phyloP scores from a whole-genome alignment of 805 yeast genomes.

The Ogataea nakhonphanomensis region DNA sequence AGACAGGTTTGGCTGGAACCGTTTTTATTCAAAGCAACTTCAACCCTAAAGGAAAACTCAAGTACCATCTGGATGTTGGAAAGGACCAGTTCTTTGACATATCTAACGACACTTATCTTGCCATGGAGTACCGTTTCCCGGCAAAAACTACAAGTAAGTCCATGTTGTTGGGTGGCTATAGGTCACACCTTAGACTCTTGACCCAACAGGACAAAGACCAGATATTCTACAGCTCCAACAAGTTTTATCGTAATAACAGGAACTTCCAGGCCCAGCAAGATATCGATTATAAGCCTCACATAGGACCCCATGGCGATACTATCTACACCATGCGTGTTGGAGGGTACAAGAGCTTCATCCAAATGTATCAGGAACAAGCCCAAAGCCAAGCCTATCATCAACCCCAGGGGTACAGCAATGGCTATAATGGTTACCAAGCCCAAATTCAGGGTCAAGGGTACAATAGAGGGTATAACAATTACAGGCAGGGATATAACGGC shows the following conservation, averaged over 20 bases:
- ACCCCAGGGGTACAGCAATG: conserved; percentile 13
- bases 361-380: conserved; percentile 30
- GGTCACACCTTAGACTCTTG: conserved; percentile 57
- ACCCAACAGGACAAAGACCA: conserved; percentile 67
- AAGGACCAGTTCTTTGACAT: conserved; percentile 39
- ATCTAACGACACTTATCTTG: conserved; percentile 37
- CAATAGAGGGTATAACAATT: conserved; percentile 18
- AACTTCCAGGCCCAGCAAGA: conserved; percentile 24
- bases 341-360: conserved; percentile 46
- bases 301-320: conserved; percentile 48
- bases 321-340: conserved; percentile 48
- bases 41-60: conserved; percentile 33
- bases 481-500: conserved; percentile 9
- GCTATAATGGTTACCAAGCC: conserved; percentile 12
- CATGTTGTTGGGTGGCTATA: conserved; percentile 77
- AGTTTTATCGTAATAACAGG: conserved; percentile 32
- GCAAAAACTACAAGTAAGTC: conserved; percentile 62
- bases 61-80: conserved; percentile 42
- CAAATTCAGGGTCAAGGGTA: not conserved
- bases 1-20: conserved; percentile 58
- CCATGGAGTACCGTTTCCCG: conserved; percentile 60
- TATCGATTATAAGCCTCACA: conserved; percentile 39
- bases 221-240: conserved; percentile 45
- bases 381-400: conserved; percentile 22
- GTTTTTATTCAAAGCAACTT: conserved; percentile 38